Percentiles rank a stretch among this genome's conserved stretches.
phyloP scores from a whole-genome alignment of 805 yeast species.

The Ogataea corticis region DNA sequence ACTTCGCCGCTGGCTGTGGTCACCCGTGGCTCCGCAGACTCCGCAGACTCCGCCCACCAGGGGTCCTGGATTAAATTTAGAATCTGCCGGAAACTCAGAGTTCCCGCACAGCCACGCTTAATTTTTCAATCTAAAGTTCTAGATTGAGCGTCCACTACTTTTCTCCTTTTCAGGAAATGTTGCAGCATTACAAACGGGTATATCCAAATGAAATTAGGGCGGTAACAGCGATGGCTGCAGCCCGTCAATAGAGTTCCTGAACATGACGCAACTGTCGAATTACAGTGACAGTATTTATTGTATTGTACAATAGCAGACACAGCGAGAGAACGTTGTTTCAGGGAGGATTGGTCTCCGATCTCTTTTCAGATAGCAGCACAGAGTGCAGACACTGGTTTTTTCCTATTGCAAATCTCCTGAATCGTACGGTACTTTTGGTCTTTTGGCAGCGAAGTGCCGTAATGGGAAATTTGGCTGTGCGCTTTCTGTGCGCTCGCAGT shows the following conservation, averaged over 20 bases:
- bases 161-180: conserved; percentile 1
- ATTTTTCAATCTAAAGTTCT: not conserved
- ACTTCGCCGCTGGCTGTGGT: too few relatives aligned
- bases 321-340: not conserved
- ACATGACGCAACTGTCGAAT: not conserved
- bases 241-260: not conserved
- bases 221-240: not conserved
- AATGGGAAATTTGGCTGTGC: not conserved
- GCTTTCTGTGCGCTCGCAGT: too few relatives aligned
- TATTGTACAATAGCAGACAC: not conserved
- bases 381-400: not conserved
- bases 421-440: too few relatives aligned
- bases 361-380: not conserved
- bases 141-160: not conserved
- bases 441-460: not conserved
- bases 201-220: conserved; percentile 2
- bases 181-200: not conserved
- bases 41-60: too few relatives aligned
- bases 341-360: not conserved
- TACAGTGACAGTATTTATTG: not conserved
- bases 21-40: too few relatives aligned
- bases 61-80: not conserved
- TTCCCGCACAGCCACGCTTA: not conserved
- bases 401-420: too few relatives aligned
- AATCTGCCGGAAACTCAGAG: not conserved